These are phyloP conservation scores for Didymella exigua DNA, from an alignment of 2,329 filamentous ascomycete species.

Conservation along the genomic window DNA sequence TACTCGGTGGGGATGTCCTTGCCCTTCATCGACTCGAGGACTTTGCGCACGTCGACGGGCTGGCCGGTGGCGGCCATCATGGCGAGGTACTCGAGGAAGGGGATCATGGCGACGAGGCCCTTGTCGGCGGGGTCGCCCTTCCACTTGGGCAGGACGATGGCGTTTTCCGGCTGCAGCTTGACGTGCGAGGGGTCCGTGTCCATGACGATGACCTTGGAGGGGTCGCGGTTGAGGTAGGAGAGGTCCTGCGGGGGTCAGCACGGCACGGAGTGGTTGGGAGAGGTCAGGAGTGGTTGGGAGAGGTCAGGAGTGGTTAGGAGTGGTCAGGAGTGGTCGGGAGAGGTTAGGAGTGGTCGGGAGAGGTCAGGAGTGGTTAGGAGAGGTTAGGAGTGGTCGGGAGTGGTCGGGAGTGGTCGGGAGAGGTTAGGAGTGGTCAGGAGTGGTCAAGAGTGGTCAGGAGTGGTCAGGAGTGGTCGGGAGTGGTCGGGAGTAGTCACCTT, in stretches of 20 bases:
- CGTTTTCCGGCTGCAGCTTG: conserved; percentile 92
- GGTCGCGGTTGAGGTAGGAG: conserved; percentile 94
- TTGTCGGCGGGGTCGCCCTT: conserved; percentile 81
- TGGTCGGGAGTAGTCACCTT: conserved; percentile 65
- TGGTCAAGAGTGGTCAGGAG: too few species aligned
- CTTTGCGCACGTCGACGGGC: conserved; percentile 81
- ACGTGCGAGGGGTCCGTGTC: conserved; percentile 85
- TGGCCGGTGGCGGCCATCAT: conserved; percentile 71
- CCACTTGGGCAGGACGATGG: conserved; percentile 91
- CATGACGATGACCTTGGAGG: conserved; percentile 93
- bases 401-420: too few species aligned
- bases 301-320: too few species aligned
- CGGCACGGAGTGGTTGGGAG: too few species aligned
- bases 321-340: too few species aligned
- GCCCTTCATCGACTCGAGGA: conserved; percentile 86
- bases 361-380: too few species aligned
- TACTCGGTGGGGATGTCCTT: conserved; percentile 91
- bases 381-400: too few species aligned
- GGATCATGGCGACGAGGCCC: conserved; percentile 85
- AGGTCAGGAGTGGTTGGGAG: too few species aligned
- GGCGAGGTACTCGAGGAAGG: conserved; percentile 96
- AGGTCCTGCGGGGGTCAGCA: conserved; percentile 69
- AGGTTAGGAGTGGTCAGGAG: too few species aligned
- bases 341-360: too few species aligned
- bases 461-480: too few species aligned